Evolutionary conservation across 495 filamentous ascomycete genomes (phyloP).

Genomic region (Xylaria bambusicola): DNA sequence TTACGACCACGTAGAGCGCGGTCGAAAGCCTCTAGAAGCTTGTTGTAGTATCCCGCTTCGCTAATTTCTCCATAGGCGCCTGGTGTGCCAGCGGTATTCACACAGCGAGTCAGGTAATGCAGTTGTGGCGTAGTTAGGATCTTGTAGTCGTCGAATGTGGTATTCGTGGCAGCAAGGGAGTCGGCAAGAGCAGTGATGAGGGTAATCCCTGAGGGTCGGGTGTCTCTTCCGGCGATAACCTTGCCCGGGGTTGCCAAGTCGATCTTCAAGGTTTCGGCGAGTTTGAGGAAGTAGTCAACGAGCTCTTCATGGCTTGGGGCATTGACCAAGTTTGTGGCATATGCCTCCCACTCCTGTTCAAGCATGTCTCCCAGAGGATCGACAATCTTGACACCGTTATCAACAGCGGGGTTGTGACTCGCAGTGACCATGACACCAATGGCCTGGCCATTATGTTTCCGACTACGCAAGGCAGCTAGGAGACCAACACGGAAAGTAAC

Average conservation of each 20-base stretch:
- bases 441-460: constrained; percentile 81
- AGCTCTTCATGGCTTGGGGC: constrained; percentile 71
- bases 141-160: constrained; percentile 77
- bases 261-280: constrained; percentile 72
- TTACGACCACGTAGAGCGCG: constrained; percentile 75
- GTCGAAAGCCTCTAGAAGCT: constrained; percentile 78
- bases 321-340: constrained; percentile 87
- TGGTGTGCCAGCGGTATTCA: constrained; percentile 83
- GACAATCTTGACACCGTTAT: constrained; percentile 98
- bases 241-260: constrained; percentile 68
- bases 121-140: constrained; percentile 92
- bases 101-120: constrained; percentile 92
- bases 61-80: constrained; percentile 84
- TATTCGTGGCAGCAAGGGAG: constrained; percentile 72
- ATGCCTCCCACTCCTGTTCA: constrained; percentile 87
- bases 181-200: constrained; percentile 76
- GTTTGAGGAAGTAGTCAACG: constrained; percentile 69
- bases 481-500: constrained; percentile 90
- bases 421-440: constrained; percentile 99
- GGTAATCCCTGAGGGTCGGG: constrained; percentile 82
- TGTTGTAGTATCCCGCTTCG: constrained; percentile 93
- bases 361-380: constrained; percentile 99
- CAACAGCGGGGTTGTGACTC: constrained; percentile 93
- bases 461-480: constrained; percentile 85
- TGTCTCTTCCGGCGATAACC: constrained; percentile 90